Base-by-base conservation (phyloP, 23 red algal species). In the Cyanidioschyzon merolae region DNA sequence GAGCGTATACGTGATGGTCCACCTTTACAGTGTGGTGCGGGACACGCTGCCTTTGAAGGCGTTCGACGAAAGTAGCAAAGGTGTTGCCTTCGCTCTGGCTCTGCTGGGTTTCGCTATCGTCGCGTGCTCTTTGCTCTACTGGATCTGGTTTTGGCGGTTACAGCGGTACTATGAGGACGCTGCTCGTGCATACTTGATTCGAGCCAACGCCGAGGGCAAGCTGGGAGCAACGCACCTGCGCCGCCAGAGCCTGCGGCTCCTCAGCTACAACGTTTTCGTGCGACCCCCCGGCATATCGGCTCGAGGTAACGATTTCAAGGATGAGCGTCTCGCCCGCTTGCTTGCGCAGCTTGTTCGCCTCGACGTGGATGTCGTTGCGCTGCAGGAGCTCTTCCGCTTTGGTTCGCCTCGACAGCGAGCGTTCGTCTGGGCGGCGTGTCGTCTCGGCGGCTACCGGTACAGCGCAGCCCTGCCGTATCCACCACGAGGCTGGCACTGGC, bases 261-360 rank as follows among this genome's bases (percentile, higher is more conserved):
- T 81, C 37, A 59, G 45, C 36, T 81, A 81, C 59, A 81, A 81
- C 68, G 68, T 81, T 1, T 81, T 81, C 50, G 59, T 81, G 34
- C 57, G 78, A 0, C 78, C 78, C 2, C 78, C 78, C 17, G 78
- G 78, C 2, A 50, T 81, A 2, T 59, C 39, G 25, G 39, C 58
- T 7, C 59, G 59, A 25, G 78, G 78, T 30, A 81, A 81, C 32
- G 78, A 81, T 67, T 81, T 59, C 78, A 81, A 81, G 30, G 78
- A 81, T n/a, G 78, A 81, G 25, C 40, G 78, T 16, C 29, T 81
- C 18, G 40, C 37, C 3, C 37, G 57, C 0, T 35, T 81, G n/a
- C 78, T 81, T 0, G 37, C 57, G n/a, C 54, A 81, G 2, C 37
- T 81, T 29, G 34, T 59, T 18, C 63, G 7, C 29, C 29, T 7